Percentiles rank a stretch among this genome's conserved stretches.
phyloP scores from a whole-genome alignment of 257 asterid species.

The Thymus mandschuricus region DNA sequence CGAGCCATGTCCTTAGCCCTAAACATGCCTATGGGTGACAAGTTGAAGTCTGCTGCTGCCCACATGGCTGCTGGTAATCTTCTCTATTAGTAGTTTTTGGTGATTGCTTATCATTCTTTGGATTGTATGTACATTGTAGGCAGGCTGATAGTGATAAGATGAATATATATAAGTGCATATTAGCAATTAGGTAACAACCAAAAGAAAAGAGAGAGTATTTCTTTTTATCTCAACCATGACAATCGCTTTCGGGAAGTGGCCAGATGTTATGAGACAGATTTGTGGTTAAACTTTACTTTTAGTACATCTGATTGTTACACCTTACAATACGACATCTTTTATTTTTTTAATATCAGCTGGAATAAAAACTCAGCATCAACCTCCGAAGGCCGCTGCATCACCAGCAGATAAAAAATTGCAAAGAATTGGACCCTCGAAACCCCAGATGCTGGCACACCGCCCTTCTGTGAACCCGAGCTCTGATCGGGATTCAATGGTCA shows the following conservation, averaged over 20 bases:
- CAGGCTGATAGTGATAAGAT: constrained; percentile 12
- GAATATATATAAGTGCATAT: not conserved
- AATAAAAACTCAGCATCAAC: constrained; percentile 31
- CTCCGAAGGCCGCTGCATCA: constrained; percentile 31
- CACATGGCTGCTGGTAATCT: constrained; percentile 52
- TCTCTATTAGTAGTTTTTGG: constrained; percentile 21
- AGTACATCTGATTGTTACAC: constrained; percentile 36
- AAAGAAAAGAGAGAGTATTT: not conserved
- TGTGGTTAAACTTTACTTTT: constrained; percentile 10
- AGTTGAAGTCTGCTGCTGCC: constrained; percentile 47
- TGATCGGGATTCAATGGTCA: constrained; percentile 64
- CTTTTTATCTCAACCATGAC: not conserved
- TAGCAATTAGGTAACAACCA: not conserved
- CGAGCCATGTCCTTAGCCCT: constrained; percentile 70
- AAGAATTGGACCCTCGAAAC: constrained; percentile 37
- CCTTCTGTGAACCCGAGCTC: constrained; percentile 42
- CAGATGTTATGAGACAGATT: not conserved
- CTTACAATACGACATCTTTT: constrained; percentile 30
- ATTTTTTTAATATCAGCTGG: constrained; percentile 40
- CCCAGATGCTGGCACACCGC: constrained; percentile 40
- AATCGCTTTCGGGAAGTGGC: not conserved
- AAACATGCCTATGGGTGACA: constrained; percentile 57
- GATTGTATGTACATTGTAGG: not conserved
- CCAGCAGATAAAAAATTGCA: constrained; percentile 32
- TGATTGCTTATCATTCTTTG: not conserved